Evolutionary conservation across 2,329 filamentous ascomycete species (phyloP).

Genomic region (Cordyceps pruinosa): DNA sequence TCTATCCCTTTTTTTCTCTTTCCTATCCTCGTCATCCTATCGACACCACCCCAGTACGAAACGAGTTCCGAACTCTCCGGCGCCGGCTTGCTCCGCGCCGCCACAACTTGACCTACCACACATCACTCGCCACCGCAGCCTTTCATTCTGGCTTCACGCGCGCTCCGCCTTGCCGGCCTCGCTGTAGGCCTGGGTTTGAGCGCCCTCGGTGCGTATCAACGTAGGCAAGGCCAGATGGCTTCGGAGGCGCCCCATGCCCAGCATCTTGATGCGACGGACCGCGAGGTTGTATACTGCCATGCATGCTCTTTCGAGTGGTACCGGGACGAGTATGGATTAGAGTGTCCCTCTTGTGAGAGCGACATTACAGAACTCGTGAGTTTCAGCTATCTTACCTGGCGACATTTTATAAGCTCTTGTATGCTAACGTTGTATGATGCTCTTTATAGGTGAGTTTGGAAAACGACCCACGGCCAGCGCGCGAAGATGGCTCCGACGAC

Average conservation of each 20-base stretch:
- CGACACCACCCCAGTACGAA: not conserved
- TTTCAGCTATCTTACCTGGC: not conserved
- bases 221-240: slow-evolving; percentile 37
- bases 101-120: not conserved
- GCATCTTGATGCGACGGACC: slow-evolving; percentile 44
- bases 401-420: not conserved
- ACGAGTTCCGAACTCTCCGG: not conserved
- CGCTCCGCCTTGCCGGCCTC: slow-evolving; percentile 47
- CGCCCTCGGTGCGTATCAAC: slow-evolving; percentile 48
- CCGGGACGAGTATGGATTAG: slow-evolving; percentile 57
- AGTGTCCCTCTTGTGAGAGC: slow-evolving; percentile 69
- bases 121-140: not conserved
- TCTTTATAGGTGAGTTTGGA: slow-evolving; percentile 42
- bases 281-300: slow-evolving; percentile 83
- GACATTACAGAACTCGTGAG: slow-evolving; percentile 84
- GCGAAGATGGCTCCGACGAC: slow-evolving; percentile 19
- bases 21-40: not conserved
- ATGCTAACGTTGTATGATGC: not conserved
- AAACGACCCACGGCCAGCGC: slow-evolving; percentile 54
- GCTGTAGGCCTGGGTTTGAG: slow-evolving; percentile 52
- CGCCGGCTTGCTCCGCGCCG: not conserved
- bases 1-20: not conserved
- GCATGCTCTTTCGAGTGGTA: slow-evolving; percentile 77
- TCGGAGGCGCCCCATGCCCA: slow-evolving; percentile 21
- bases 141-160: slow-evolving; percentile 49